These are phyloP conservation scores for Verticillium nonalfalfae DNA, from an alignment of 2,329 filamentous ascomycete species.

Conservation along the genomic window DNA sequence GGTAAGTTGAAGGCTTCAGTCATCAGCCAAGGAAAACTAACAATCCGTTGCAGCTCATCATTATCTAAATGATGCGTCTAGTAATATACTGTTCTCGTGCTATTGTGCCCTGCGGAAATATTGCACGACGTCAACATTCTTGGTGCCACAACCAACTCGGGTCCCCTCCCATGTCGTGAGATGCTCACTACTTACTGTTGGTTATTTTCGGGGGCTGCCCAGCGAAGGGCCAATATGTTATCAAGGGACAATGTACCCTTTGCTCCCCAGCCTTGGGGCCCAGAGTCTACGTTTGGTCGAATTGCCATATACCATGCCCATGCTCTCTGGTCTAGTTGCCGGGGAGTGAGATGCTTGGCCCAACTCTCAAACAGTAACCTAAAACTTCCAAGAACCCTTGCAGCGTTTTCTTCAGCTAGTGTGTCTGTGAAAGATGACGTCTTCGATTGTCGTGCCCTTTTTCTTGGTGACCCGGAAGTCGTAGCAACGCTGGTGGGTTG, in stretches of 20 bases:
- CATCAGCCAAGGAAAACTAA: neutral
- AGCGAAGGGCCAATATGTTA: slow-evolving; percentile 57
- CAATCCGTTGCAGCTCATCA: neutral
- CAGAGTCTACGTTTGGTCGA: slow-evolving; percentile 68
- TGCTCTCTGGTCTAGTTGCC: slow-evolving; percentile 68
- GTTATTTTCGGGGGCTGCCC: no score
- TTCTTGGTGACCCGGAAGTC: neutral
- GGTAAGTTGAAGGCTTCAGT: slow-evolving; percentile 28
- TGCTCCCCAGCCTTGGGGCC: slow-evolving; percentile 75
- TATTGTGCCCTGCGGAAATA: no score
- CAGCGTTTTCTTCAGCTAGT: slow-evolving; percentile 65
- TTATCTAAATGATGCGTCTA: neutral
- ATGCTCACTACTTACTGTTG: no score
- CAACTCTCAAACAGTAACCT: slow-evolving; percentile 70
- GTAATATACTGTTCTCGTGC: neutral
- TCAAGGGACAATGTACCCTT: slow-evolving; percentile 64
- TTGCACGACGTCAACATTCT: no score
- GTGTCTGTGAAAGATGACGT: neutral
- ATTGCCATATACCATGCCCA: slow-evolving; percentile 79
- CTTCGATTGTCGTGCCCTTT: neutral
- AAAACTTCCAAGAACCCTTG: slow-evolving; percentile 62
- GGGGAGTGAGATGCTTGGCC: slow-evolving; percentile 52
- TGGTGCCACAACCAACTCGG: no score
- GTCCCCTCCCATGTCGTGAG: no score
- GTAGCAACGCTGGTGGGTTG: neutral